Conservation (phyloP, 352 stramenopile genomes). For the Globisporangium paddicum region DNA sequence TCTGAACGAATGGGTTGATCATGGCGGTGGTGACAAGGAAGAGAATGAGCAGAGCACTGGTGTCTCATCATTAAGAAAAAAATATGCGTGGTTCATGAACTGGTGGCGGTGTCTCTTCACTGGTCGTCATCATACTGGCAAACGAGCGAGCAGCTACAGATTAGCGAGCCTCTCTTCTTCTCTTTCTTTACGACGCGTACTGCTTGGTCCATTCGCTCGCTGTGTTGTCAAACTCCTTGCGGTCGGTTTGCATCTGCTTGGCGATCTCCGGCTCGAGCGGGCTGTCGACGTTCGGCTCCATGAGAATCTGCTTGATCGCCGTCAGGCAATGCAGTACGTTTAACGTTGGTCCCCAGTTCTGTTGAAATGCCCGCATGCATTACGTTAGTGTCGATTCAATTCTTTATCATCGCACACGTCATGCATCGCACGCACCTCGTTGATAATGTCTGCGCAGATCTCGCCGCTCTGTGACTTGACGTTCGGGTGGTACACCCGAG, state of each 20-base stretch:
- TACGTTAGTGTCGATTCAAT: neutral
- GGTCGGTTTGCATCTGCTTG: constrained; percentile 91
- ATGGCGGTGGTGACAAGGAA: neutral
- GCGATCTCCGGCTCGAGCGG: constrained; percentile 96
- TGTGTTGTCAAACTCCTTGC: constrained; percentile 90
- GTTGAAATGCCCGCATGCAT: neutral
- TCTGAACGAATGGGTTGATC: neutral
- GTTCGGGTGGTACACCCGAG: constrained; percentile 96
- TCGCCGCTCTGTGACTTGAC: constrained; percentile 95
- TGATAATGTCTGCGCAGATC: constrained; percentile 95
- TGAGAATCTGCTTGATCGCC: constrained; percentile 93
- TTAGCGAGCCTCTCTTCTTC: no score
- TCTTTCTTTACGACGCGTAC: constrained; percentile 65
- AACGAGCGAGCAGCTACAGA: neutral
- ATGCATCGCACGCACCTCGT: constrained; percentile 40
- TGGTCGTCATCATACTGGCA: neutral
- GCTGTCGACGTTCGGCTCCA: constrained; percentile 94
- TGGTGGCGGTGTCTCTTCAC: neutral
- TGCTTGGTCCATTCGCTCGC: constrained; percentile 92
- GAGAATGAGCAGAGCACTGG: no score
- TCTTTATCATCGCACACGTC: neutral
- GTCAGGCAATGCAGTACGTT: constrained; percentile 91
- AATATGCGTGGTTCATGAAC: no score
- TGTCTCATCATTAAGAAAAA: neutral
- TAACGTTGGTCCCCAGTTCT: constrained; percentile 95